Evolutionary conservation across 164 flowering plant genomes (phyloP).

Genomic region (Vitis rupestris): DNA sequence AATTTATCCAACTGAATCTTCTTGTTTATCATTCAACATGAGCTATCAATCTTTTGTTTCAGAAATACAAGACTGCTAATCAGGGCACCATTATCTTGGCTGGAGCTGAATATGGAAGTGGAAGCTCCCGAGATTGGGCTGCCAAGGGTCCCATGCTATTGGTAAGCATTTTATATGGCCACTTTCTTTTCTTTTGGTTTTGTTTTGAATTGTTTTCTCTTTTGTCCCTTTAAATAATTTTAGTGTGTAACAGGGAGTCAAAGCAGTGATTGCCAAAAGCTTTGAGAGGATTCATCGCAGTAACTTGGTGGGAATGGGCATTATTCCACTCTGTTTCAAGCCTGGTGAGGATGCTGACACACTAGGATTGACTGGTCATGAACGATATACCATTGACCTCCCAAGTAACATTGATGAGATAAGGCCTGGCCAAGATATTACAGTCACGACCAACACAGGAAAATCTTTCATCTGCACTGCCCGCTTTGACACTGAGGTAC

Average conservation of each 20-base stretch:
- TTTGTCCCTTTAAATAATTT: background rate
- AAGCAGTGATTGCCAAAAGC: slow-evolving; percentile 85
- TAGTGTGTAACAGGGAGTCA: slow-evolving; percentile 56
- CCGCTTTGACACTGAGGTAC: slow-evolving; percentile 88
- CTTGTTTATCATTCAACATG: background rate
- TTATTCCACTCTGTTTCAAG: slow-evolving; percentile 78
- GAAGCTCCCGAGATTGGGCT: slow-evolving; percentile 87
- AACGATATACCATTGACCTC: slow-evolving; percentile 71
- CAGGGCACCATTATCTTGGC: slow-evolving; percentile 63
- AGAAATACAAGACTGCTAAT: slow-evolving; percentile 67
- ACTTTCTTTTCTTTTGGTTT: background rate
- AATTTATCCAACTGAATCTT: background rate
- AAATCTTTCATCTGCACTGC: slow-evolving; percentile 72
- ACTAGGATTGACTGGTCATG: slow-evolving; percentile 74
- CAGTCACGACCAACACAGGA: slow-evolving; percentile 63
- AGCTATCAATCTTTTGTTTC: slow-evolving; percentile 13
- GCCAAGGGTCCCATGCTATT: slow-evolving; percentile 79
- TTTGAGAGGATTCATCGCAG: slow-evolving; percentile 89
- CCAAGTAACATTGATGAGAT: slow-evolving; percentile 61
- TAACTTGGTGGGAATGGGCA: slow-evolving; percentile 87
- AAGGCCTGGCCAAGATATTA: slow-evolving; percentile 79
- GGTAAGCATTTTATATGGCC: slow-evolving; percentile 29
- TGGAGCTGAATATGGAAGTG: slow-evolving; percentile 84
- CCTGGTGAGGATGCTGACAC: slow-evolving; percentile 84
- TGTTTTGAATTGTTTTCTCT: background rate